These are phyloP conservation scores for Dentiscutata heterogama DNA, from an alignment of 371 early-diverging fungal species.

Conservation along the genomic window DNA sequence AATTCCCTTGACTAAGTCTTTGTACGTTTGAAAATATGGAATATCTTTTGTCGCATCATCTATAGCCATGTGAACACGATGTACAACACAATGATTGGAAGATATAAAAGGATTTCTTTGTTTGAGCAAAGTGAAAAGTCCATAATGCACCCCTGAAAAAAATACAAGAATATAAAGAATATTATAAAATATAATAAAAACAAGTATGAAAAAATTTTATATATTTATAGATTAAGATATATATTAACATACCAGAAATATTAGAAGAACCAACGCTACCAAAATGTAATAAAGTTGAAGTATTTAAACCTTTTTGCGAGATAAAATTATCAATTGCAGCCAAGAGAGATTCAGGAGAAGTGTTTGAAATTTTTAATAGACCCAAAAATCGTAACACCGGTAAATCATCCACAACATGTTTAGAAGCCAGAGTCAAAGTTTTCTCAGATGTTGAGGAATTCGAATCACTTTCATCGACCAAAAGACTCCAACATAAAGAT, in stretches of 20 bases:
- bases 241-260: background rate
- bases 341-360: background rate
- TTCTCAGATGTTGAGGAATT: background rate
- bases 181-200: background rate
- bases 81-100: conserved; percentile 14
- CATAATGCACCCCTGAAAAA: conserved; percentile 5
- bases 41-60: background rate
- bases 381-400: background rate
- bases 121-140: background rate
- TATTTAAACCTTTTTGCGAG: background rate
- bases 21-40: conserved; percentile 11
- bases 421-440: background rate
- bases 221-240: too few relatives aligned
- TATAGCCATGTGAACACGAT: background rate
- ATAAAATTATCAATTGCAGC: background rate
- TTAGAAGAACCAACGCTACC: conserved; percentile 15
- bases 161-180: background rate
- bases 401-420: conserved; percentile 11
- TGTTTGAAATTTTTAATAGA: background rate
- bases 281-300: conserved; percentile 8
- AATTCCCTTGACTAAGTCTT: background rate
- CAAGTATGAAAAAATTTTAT: background rate
- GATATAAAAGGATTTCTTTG: conserved; percentile 14
- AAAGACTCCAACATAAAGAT: conserved; percentile 15
- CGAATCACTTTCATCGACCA: conserved; percentile 13